Evolutionary conservation across 768 basidiomycete genomes (phyloP).

Genomic region (Termitomyces sp.): DNA sequence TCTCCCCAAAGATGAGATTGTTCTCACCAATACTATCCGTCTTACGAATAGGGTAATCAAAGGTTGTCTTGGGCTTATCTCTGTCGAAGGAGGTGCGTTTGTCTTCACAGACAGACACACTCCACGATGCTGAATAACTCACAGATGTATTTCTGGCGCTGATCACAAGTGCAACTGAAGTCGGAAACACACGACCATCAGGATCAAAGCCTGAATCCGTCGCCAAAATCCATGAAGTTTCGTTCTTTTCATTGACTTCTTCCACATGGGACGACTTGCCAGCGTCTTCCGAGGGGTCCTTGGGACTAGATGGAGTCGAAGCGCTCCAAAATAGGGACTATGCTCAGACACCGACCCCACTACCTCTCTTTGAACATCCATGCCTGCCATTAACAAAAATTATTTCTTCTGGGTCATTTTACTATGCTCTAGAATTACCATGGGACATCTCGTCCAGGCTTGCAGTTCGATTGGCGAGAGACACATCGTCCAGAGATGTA

Average conservation of each 20-base stretch:
- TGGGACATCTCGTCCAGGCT: constrained; percentile 92
- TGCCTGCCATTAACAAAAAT: constrained; percentile 88
- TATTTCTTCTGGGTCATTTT: constrained; percentile 87
- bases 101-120: background rate
- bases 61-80: constrained; percentile 81
- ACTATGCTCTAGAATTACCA: constrained; percentile 73
- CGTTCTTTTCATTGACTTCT: constrained; percentile 83
- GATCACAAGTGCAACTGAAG: constrained; percentile 67
- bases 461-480: constrained; percentile 57
- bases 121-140: constrained; percentile 2
- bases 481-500: constrained; percentile 39
- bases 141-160: constrained; percentile 84
- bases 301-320: constrained; percentile 55
- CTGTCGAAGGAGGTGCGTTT: constrained; percentile 58
- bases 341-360: constrained; percentile 30
- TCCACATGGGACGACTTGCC: constrained; percentile 78
- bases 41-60: constrained; percentile 70
- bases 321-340: constrained; percentile 43
- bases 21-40: constrained; percentile 55
- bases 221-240: constrained; percentile 81
- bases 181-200: constrained; percentile 66
- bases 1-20: constrained; percentile 64
- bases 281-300: constrained; percentile 38
- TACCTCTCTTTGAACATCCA: constrained; percentile 80
- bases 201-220: constrained; percentile 58